Base-by-base conservation (phyloP, 805 yeast species). In the Tetrapisispora namnaoensis region DNA sequence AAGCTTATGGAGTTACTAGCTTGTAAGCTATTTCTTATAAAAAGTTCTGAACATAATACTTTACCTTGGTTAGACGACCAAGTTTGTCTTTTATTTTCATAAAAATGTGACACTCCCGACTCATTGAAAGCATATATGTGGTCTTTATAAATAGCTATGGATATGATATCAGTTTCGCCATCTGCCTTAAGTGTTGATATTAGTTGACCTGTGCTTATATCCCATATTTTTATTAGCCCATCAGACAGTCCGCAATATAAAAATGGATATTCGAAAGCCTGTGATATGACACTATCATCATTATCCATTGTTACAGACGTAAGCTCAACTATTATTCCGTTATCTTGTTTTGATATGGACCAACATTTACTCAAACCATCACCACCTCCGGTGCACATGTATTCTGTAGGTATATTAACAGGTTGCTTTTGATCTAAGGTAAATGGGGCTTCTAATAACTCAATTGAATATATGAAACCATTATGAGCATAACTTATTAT, bases 331-430 rank as follows among this genome's bases (percentile, higher is more conserved):
- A 42, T 35, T 4, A 60, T 56, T n/a, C 57, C 52, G 20, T 52
- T 43, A 4, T 42, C 43, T n/a, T 37, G 61, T 37, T 46, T 56
- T 4, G 49, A 49, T 20, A 80, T 57, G 0, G 78, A 76, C 98
- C 98, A 91, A 13, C 88, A 63, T 56, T 86, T 86, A n/a, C 84
- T 77, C 9, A 76, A 57, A 0, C 97, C 98, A 67, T 93, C 98
- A 42, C 98, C 98, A 45, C 96, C 95, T 27, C 95, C 91, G 2
- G 86, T 73, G 4, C 83, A 18, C n/a, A 45, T 39, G 24, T 28
- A n/a, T 35, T 32, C 44, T 3, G 28, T n/a, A 2, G 11, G 6
- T 22, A 34, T 3, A 5, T 14, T 34, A 9, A n/a, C 27, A 17
- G 14, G n/a, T n/a, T 8, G 16, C 11, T 22, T 22, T 24, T 11